phyloP scores from a whole-genome alignment of 176 grass and related monocot species.

The Neostapfia colusana region DNA sequence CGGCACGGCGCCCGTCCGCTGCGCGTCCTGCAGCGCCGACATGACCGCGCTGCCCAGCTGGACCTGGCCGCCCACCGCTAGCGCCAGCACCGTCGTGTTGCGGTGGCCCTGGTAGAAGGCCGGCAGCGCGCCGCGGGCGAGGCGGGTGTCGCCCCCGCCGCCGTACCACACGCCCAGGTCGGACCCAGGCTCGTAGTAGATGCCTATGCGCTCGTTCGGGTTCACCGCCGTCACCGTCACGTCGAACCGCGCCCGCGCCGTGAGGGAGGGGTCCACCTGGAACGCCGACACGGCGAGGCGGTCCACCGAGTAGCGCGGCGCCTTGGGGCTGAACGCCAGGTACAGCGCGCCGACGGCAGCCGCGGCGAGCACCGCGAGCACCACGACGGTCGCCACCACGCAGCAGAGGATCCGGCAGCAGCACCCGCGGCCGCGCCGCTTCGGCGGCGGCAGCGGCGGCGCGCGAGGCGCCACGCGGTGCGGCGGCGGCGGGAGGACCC shows the following conservation, averaged over 20 bases:
- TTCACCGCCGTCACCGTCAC: constrained; percentile 70
- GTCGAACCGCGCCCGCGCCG: constrained; percentile 59
- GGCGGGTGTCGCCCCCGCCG: constrained; percentile 6
- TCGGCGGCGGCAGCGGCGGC: not conserved
- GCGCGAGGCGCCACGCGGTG: constrained; percentile 22
- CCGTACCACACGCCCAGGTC: constrained; percentile 57
- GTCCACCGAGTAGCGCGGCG: constrained; percentile 84
- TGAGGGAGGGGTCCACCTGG: constrained; percentile 37
- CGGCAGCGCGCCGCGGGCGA: constrained; percentile 55
- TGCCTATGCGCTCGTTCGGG: constrained; percentile 63
- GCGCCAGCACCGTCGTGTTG: constrained; percentile 67
- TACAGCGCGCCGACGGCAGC: constrained; percentile 49
- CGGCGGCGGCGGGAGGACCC: constrained; percentile 25
- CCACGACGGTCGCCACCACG: not conserved
- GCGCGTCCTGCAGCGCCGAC: constrained; percentile 49
- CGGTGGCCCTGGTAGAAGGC: constrained; percentile 76
- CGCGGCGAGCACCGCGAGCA: constrained; percentile 47
- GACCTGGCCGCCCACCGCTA: constrained; percentile 53
- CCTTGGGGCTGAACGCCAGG: constrained; percentile 61
- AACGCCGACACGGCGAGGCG: constrained; percentile 56
- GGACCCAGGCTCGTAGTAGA: constrained; percentile 65
- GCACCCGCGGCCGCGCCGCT: constrained; percentile 30
- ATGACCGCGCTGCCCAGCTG: constrained; percentile 54
- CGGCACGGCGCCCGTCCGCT: constrained; percentile 58
- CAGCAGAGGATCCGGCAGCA: constrained; percentile 77